Evolutionary conservation across 2,329 filamentous ascomycete species (phyloP), one percentile per base, ranked within the genome.

Genomic region (Pseudogymnoascus sp.): DNA sequence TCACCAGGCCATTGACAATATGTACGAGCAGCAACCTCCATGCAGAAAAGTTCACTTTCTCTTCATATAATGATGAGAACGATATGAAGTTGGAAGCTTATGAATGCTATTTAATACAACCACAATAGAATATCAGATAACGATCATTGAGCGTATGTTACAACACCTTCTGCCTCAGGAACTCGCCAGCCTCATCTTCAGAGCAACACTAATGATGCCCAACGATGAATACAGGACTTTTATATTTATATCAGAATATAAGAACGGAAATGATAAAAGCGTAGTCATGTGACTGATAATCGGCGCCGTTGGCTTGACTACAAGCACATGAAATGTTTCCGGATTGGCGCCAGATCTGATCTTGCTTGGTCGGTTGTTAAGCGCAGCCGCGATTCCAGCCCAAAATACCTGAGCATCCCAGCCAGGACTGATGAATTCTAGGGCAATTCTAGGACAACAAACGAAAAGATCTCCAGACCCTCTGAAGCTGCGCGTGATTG

Each of bases 301-400:
- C n/a, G 33, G 50, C 26, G 50, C 26, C 14, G 50, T 56, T 56
- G 50, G 50, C n/a, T 56, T 33, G n/a, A 33, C 50, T 56, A 21
- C 50, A 35, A 56, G 50, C 50, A 56, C 50, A 56, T 56, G 50
- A 56, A 56, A 56, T 56, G 50, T 19, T 56, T 21, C 50, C 5
- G 50, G 50, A 56, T 56, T 56, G 50, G 50, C 29, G 50, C 29
- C 5, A 35, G 50, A 56, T 56, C 26, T 56, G 26, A 33, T 21
- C 50, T 53, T 53, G 24, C 42, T 21, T 53, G 50, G 50, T 56
- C 50, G 29, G 50, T 56, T 56, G 29, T 35, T 56, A 56, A 56
- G 50, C 50, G 50, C 50, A 56, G 50, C 50, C 50, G 50, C 50
- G 29, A 56, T 56, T 56, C 50, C 29, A 33, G 50, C 16, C 50